These are phyloP conservation scores for Pleurostoma richardsiae DNA, from an alignment of 2,329 filamentous ascomycete species.

Conservation along the genomic window DNA sequence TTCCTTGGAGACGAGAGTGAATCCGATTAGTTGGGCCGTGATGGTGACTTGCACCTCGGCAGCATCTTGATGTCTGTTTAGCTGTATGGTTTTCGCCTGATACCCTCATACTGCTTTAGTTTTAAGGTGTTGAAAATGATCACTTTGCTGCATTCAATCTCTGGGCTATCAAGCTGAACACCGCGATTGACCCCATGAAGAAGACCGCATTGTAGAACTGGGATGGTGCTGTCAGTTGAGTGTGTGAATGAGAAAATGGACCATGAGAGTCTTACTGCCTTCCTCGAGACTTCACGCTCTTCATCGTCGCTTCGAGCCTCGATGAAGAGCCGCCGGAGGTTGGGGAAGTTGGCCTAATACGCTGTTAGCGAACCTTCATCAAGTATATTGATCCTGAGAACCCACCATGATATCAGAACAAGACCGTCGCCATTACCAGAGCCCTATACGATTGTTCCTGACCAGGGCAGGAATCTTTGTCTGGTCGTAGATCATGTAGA, in stretches of 20 bases:
- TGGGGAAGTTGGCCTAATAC: constrained; percentile 10
- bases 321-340: constrained; percentile 9
- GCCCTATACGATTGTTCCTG: too few species aligned
- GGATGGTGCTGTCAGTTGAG: neutral
- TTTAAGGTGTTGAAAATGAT: constrained; percentile 1
- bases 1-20: constrained; percentile 69
- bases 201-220: constrained; percentile 97
- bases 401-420: too few species aligned
- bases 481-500: too few species aligned
- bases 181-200: constrained; percentile 92
- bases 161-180: constrained; percentile 91
- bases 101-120: neutral
- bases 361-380: neutral
- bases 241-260: neutral
- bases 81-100: neutral
- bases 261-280: constrained; percentile 60
- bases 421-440: too few species aligned
- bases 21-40: constrained; percentile 40
- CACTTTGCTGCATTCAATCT: constrained; percentile 58
- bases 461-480: too few species aligned
- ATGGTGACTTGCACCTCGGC: neutral
- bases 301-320: constrained; percentile 7
- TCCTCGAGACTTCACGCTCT: constrained; percentile 89
- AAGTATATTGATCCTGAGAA: too few species aligned
- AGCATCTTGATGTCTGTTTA: neutral